A percentile compares a stretch with the other conserved stretches of the same genome.
Conservation (phyloP, 106 monocot genomes). For the Dioscorea alata region DNA sequence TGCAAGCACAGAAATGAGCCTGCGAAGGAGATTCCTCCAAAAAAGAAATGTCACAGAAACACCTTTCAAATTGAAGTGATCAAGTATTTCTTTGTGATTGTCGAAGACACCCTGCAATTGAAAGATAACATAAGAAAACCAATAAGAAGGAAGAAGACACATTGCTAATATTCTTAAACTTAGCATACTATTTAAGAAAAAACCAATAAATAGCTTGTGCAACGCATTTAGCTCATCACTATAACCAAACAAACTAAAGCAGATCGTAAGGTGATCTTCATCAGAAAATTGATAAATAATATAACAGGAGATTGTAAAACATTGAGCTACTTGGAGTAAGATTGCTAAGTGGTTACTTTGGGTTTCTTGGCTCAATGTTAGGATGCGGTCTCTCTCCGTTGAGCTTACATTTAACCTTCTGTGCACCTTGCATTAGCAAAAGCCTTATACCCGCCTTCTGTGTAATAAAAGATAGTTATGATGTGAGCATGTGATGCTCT, state of each 20-base stretch:
- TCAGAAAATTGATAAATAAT: no score
- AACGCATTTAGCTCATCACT: not conserved
- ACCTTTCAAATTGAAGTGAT: constrained; percentile 35
- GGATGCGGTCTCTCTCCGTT: no score
- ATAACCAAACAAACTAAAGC: not conserved
- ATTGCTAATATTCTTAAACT: not conserved
- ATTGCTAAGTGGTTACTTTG: no score
- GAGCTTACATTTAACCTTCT: no score
- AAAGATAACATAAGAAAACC: not conserved
- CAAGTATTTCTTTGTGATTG: constrained; percentile 30
- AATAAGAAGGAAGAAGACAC: not conserved
- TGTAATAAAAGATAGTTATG: no score
- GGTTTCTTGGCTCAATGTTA: no score
- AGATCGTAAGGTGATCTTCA: not conserved
- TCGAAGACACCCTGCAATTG: constrained; percentile 38
- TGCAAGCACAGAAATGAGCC: constrained; percentile 44
- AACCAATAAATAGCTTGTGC: not conserved
- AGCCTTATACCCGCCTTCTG: no score
- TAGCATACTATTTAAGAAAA: not conserved
- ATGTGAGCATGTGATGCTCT: no score
- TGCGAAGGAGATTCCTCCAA: constrained; percentile 46
- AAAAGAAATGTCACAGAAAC: constrained; percentile 58
- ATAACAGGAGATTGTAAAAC: no score
- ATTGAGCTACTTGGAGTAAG: no score
- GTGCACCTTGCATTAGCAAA: no score